phyloP scores from a whole-genome alignment of 208 protist genomes.

The Polymyxa betae region DNA sequence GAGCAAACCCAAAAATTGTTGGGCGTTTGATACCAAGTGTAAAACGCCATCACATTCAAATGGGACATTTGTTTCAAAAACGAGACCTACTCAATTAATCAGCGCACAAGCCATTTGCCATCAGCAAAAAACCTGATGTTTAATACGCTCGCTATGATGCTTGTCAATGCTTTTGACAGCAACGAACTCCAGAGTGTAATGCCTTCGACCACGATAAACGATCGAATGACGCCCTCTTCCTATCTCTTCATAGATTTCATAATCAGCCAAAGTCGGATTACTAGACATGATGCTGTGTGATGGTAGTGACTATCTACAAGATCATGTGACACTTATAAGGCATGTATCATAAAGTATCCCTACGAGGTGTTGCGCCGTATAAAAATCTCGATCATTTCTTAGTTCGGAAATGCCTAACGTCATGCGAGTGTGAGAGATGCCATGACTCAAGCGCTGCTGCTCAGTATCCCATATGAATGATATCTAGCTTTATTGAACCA shows the following conservation, averaged over 20 bases:
- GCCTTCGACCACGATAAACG: conserved; percentile 12
- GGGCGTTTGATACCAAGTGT: conserved; percentile 45
- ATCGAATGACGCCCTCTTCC: conserved; percentile 8
- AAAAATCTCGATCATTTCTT: neutral
- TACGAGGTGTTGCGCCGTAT: neutral
- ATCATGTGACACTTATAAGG: too few relatives aligned
- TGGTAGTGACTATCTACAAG: neutral
- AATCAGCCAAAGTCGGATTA: neutral
- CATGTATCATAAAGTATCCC: neutral
- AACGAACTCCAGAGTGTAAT: conserved; percentile 48
- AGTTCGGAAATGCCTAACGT: neutral
- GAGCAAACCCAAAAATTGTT: conserved; percentile 36
- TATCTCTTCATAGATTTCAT: conserved; percentile 50
- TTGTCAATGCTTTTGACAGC: conserved; percentile 47
- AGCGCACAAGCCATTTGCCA: too few relatives aligned
- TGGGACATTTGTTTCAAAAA: conserved; percentile 40
- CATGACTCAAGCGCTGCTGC: neutral
- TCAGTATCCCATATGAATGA: too few relatives aligned
- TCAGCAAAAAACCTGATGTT: neutral
- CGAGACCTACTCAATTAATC: neutral
- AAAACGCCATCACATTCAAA: conserved; percentile 23
- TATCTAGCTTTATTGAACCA: too few relatives aligned
- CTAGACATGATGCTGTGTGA: neutral
- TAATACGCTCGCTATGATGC: neutral
- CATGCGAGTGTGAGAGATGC: neutral